Conservation (phyloP, 148 eudicot species). For the Rhododendron kiyosumense region DNA sequence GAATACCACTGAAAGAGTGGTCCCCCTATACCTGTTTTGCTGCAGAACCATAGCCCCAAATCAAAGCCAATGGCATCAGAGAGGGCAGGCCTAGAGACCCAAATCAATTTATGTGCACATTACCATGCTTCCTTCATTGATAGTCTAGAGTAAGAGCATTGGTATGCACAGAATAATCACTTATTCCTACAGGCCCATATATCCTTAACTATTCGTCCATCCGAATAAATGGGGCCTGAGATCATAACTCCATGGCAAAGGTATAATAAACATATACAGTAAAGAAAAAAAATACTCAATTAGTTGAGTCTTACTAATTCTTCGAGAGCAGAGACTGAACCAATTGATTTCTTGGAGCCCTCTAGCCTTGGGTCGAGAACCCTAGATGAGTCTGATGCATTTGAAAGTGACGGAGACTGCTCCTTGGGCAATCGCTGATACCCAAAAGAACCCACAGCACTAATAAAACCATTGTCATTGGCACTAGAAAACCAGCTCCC, state of each 20-base stretch:
- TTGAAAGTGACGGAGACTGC: slow-evolving; percentile 32
- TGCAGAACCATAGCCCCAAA: too few relatives aligned
- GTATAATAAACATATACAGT: background rate
- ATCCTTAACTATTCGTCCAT: background rate
- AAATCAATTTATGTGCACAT: too few relatives aligned
- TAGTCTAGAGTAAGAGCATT: too few relatives aligned
- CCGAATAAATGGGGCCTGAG: background rate
- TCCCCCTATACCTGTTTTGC: too few relatives aligned
- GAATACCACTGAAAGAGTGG: too few relatives aligned
- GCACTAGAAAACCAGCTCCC: slow-evolving; percentile 41
- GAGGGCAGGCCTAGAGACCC: too few relatives aligned
- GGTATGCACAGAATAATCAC: background rate
- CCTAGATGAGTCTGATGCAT: slow-evolving; percentile 42
- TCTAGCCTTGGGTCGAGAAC: slow-evolving; percentile 44
- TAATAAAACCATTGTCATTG: slow-evolving; percentile 37
- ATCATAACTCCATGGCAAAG: background rate
- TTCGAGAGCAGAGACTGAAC: slow-evolving; percentile 58
- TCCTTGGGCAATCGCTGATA: slow-evolving; percentile 39
- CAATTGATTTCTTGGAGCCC: slow-evolving; percentile 42
- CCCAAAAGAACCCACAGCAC: slow-evolving; percentile 46
- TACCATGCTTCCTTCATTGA: too few relatives aligned
- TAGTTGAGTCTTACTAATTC: slow-evolving; percentile 49
- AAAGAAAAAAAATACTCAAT: slow-evolving; percentile 5
- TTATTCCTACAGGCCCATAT: background rate
- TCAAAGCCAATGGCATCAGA: too few relatives aligned